Evolutionary conservation across 2,329 filamentous ascomycete species (phyloP), one percentile per base, ranked within the genome.

Genomic region (Hypocrella siamensis): DNA sequence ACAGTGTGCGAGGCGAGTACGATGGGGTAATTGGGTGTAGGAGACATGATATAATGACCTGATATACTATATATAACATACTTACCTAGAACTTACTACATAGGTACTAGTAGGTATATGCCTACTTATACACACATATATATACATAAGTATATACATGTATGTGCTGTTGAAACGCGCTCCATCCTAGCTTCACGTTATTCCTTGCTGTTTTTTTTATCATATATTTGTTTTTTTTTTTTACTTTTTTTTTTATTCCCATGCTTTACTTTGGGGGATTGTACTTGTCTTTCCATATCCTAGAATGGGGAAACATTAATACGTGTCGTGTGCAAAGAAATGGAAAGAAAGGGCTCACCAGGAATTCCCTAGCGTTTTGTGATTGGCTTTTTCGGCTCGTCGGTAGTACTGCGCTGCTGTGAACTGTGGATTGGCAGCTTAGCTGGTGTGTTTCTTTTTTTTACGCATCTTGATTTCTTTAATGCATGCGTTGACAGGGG

Each of bases 281-380:
- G 60, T 96, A 94, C 60, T 96, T 96, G 40, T 93, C 85, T 55
- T 96, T 96, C 84, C 88, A 94, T 50, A 96, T 94, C 86, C 84
- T 93, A 22, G 21, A 22, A 22, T 22, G 21, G 12, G 21, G 12
- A 22, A 22, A 22, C 21, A 22, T 22, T 7, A 22, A 8, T 22
- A 7, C 21, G 15, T n/a, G n/a, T n/a, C n/a, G n/a, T n/a, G n/a
- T n/a, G n/a, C n/a, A n/a, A n/a, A n/a, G n/a, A n/a, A n/a, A n/a
- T n/a, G n/a, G n/a, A n/a, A n/a, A n/a, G n/a, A n/a, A n/a, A n/a
- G n/a, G n/a, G n/a, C 81, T 56, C 76, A 94, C 88, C 90, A 98
- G 46, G 82, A 80, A 61, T 96, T 94, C 39, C 90, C 90, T 41
- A 96, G 63, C 34, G 75, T 85, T 63, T 93, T 94, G 57, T 77